Evolutionary conservation across 202 grass and related monocot genomes (phyloP), one percentile per base, ranked within the genome.

Genomic region (Schoenoplectus tabernaemontani): DNA sequence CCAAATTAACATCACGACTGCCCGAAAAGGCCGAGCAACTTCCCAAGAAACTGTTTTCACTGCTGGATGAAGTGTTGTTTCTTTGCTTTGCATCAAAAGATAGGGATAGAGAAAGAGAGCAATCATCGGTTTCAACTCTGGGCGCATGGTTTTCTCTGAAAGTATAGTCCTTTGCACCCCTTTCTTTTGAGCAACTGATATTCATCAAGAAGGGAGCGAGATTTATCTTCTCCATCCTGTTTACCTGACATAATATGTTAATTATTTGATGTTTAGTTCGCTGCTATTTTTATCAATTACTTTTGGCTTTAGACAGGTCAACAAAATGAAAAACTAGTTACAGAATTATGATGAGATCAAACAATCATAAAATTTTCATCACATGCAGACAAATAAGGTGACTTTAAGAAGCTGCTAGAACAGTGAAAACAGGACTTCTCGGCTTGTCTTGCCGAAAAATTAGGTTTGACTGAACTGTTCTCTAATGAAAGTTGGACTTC

Each of bases 31-130:
- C 88, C 2, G 90, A 93, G 83, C 64, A 85, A 61, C 88, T 89
- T 84, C 82, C 76, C 66, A 84, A 80, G 2, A 66, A 89, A 64
- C 96, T 91, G 76, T 77, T 87, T 59, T 89, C 90, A 54, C 96
- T 95, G 16, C 62, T 77, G 0, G 86, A 87, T 17, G 87, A 76
- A 56, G 81, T 51, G 2, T 83, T 73, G 13, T 13, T 70, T 16
- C 9, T 0, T 28, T 50, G 64, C 41, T 59, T 91, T 7, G 79
- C 63, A 58, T 92, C 81, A 26, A 79, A 62, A 12, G 83, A 84
- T 6, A 99, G 83, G 22, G 90, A 93, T 34, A 96, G 82, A 1
- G 88, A 91, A 48, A 96, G 82, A 0, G 88, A 87, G 76, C 83
- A 91, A n/a, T 86, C 53, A 44, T 87, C 81, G 20, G 19, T 34